Evolutionary conservation across 1,284 basidiomycete genomes (phyloP).

Genomic region (Puccinia triticina): DNA sequence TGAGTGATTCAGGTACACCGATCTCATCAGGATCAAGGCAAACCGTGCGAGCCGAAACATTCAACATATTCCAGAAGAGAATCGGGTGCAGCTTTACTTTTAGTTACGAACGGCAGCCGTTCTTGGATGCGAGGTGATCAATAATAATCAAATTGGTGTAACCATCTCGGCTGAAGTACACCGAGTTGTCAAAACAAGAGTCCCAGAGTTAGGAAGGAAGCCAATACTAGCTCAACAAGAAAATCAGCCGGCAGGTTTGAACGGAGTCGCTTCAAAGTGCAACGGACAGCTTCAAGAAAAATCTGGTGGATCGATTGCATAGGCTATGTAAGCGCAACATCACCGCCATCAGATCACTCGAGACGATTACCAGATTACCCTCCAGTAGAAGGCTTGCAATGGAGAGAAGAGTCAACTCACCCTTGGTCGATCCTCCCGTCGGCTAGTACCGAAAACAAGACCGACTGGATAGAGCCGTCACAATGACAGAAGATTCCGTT

Average conservation of each 20-base stretch:
- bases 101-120: not conserved
- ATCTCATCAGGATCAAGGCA: not conserved
- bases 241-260: not conserved
- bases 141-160: slow-evolving; percentile 6
- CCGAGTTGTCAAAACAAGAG: not conserved
- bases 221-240: not conserved
- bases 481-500: not conserved
- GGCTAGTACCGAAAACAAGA: slow-evolving; percentile 19
- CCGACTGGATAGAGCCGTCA: not conserved
- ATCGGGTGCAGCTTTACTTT: not conserved
- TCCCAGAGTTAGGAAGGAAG: slow-evolving; percentile 21
- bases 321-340: slow-evolving; percentile 4
- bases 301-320: not conserved
- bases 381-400: not conserved
- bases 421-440: not conserved
- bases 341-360: not conserved
- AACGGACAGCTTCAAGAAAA: not conserved
- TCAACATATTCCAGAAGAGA: not conserved
- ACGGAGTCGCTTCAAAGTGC: slow-evolving; percentile 15
- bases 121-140: slow-evolving; percentile 21
- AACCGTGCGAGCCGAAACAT: slow-evolving; percentile 2
- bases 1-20: not conserved
- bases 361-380: not conserved
- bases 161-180: not conserved
- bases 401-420: not conserved